phyloP scores from a whole-genome alignment of 2,329 filamentous ascomycete genomes.

The Colletotrichum sp. region DNA sequence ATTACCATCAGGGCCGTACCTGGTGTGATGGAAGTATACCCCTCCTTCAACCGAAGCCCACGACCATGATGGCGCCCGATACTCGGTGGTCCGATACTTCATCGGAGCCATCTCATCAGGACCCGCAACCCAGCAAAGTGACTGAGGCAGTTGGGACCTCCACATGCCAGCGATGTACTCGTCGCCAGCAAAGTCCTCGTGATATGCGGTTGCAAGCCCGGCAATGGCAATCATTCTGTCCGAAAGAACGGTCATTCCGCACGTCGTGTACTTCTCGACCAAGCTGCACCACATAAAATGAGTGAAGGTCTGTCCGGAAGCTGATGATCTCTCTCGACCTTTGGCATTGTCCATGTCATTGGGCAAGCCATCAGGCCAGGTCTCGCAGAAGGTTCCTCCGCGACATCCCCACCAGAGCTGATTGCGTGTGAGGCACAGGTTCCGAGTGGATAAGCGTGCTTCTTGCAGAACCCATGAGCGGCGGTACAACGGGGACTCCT shows the following conservation, averaged over 20 bases:
- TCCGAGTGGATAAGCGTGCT: background rate
- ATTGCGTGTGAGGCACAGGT: background rate
- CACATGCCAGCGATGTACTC: background rate
- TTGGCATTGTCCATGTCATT: background rate
- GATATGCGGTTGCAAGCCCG: background rate
- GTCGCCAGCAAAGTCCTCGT: background rate
- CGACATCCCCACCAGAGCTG: background rate
- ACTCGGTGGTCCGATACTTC: background rate
- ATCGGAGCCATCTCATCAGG: background rate
- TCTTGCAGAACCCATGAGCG: background rate
- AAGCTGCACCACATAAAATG: background rate
- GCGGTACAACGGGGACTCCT: background rate
- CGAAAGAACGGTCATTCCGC: background rate
- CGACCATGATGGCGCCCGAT: background rate
- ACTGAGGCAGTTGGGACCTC: background rate
- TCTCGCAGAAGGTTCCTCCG: background rate
- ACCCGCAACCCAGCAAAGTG: background rate
- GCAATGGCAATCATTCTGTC: background rate
- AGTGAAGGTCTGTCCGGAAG: background rate
- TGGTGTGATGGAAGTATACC: background rate
- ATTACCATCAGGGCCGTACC: background rate
- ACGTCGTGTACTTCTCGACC: background rate
- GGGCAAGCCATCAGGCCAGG: background rate
- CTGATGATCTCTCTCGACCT: background rate
- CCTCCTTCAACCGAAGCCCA: background rate